Evolutionary conservation across 805 yeast genomes (phyloP).

Genomic region (Ogataea polymorpha): DNA sequence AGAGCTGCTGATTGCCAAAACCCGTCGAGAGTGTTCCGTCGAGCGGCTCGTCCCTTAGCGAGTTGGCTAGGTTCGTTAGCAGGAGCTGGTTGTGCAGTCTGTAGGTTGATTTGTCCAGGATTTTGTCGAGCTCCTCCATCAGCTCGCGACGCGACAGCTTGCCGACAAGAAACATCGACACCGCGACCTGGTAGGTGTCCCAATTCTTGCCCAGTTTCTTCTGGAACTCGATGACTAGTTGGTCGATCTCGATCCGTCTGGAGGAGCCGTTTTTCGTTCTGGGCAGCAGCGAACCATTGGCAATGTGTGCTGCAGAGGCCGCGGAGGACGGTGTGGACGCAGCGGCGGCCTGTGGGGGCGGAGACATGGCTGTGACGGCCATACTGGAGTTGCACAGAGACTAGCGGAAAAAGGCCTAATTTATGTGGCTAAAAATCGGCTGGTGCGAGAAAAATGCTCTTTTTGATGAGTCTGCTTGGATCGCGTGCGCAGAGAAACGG

Average conservation of each 20-base stretch:
- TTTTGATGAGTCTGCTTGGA: background rate
- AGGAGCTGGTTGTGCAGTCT: slow-evolving; percentile 80
- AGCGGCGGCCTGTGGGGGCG: slow-evolving; percentile 10
- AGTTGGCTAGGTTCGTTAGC: slow-evolving; percentile 78
- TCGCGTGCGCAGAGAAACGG: too few relatives aligned
- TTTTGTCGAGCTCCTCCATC: slow-evolving; percentile 51
- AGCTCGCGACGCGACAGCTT: slow-evolving; percentile 76
- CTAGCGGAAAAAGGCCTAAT: too few relatives aligned
- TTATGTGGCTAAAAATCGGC: too few relatives aligned
- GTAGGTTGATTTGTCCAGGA: slow-evolving; percentile 48
- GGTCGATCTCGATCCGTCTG: slow-evolving; percentile 55
- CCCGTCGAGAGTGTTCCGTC: slow-evolving; percentile 49
- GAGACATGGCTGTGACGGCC: slow-evolving; percentile 14
- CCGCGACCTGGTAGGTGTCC: slow-evolving; percentile 80
- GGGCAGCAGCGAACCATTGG: slow-evolving; percentile 8
- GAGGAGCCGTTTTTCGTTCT: slow-evolving; percentile 23
- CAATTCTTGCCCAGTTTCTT: slow-evolving; percentile 71
- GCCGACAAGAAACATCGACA: slow-evolving; percentile 75
- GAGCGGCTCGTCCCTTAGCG: slow-evolving; percentile 70
- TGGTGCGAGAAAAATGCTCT: background rate
- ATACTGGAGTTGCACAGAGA: background rate
- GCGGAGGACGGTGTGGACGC: slow-evolving; percentile 8
- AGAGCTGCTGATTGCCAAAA: slow-evolving; percentile 39
- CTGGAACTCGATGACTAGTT: slow-evolving; percentile 70
- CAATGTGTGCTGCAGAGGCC: slow-evolving; percentile 1